Percentiles rank a stretch among this genome's conserved stretches.
phyloP scores from a whole-genome alignment of 2,329 filamentous ascomycete species.

The Penicillium sp. region DNA sequence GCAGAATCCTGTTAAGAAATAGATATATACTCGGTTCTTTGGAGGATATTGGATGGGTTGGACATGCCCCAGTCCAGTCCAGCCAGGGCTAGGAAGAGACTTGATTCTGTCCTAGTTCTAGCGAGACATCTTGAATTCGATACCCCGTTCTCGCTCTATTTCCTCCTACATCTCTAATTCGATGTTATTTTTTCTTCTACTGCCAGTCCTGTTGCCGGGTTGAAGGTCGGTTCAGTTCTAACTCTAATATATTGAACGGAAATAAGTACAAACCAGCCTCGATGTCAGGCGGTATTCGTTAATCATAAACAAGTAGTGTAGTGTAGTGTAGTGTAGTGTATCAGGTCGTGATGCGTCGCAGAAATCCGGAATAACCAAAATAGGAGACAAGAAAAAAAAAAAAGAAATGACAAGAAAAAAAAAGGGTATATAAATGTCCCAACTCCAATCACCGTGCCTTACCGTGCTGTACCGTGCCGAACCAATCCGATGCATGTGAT shows the following conservation, averaged over 20 bases:
- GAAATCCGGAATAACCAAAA: too few species aligned
- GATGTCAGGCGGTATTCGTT: conserved; percentile 22
- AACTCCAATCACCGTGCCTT: conserved; percentile 31
- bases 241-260: conserved; percentile 12
- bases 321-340: too few species aligned
- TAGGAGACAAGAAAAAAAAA: conserved; percentile 3
- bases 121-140: conserved; percentile 28
- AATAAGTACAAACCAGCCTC: conserved; percentile 18
- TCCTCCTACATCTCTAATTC: too few species aligned
- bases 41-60: too few species aligned
- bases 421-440: conserved; percentile 43
- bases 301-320: conserved; percentile 28
- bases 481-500: conserved; percentile 2
- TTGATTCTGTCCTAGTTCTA: too few species aligned
- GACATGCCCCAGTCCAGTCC: too few species aligned
- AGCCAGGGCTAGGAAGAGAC: too few species aligned
- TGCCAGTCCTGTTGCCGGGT: too few species aligned
- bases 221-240: neutral
- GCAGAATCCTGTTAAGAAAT: conserved; percentile 38
- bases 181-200: too few species aligned
- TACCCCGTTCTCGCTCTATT: conserved; percentile 24
- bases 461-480: too few species aligned
- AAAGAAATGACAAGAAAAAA: conserved; percentile 22
- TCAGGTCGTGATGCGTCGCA: conserved; percentile 23
- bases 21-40: neutral